Evolutionary conservation across 1,139 yeast genomes (phyloP), one percentile per base, ranked within the genome.

Genomic region (Pneumocystis carinii): DNA sequence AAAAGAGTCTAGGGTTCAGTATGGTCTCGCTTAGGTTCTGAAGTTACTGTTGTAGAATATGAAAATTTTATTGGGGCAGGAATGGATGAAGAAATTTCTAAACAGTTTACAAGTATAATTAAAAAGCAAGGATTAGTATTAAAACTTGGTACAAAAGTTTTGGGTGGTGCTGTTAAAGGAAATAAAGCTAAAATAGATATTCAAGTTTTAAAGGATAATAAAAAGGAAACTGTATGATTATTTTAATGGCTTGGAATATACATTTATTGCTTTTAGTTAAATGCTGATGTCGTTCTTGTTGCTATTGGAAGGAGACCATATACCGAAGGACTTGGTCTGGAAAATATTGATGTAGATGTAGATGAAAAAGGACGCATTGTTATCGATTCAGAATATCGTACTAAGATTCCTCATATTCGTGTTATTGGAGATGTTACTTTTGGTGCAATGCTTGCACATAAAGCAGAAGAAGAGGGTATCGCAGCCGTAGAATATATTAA

Each of bases 381-480:
- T 65, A 90, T 94, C 73, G 97, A 94, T 76, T 85, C 87, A 67
- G 90, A 92, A 79, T 92, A 83, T 83, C 86, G 88, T 78, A 87
- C 98, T 70, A 90, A 87, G 77, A 83, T 81, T 77, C 86, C 90
- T 66, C 95, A 94, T 78, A 90, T 94, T 74, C 88, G 96, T 77
- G 95, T 90, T 71, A 89, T 92, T 76, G 99, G 99, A 76, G 99
- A 94, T 75, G 97, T 86, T 66, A 94, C 98, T 60, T 92, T 88
- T 71, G 98, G 98, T 71, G 94, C 96, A 71, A 94, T 94, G 99
- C 83, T 94, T 78, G 99, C 99, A 68, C 99, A 94, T 83, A 94
- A 94, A 82, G 99, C 99, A 67, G 99, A 94, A 80, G 99, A 94
- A 77, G 99, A 94, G 81, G 99, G 97, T 77, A 86, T 94, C 72